Evolutionary conservation across 208 protist genomes (phyloP).

Genomic region (Leishmania aethiopica): DNA sequence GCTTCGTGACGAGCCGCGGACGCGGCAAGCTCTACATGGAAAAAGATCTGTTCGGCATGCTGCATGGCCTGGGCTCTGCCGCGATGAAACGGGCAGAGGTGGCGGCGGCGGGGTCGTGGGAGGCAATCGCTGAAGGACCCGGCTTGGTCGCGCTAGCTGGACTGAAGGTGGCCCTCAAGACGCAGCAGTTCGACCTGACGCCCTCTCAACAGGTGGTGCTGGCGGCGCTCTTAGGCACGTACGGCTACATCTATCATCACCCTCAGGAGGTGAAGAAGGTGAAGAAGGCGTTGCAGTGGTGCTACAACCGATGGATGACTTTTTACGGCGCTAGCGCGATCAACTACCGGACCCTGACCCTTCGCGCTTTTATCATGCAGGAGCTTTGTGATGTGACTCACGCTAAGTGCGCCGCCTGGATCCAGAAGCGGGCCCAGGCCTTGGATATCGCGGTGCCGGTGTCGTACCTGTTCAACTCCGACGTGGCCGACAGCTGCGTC

Average conservation of each 20-base stretch:
- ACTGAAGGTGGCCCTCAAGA: constrained; percentile 29
- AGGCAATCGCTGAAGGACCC: constrained; percentile 48
- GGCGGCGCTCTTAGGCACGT: constrained; percentile 44
- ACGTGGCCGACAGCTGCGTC: constrained; percentile 17
- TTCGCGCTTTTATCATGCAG: constrained; percentile 61
- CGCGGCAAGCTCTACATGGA: constrained; percentile 26
- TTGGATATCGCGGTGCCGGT: constrained; percentile 48
- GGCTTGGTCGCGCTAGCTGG: constrained; percentile 34
- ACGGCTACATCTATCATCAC: constrained; percentile 68
- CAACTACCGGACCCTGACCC: constrained; percentile 44
- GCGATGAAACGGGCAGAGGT: constrained; percentile 36
- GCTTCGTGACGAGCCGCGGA: constrained; percentile 45
- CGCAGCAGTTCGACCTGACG: constrained; percentile 35
- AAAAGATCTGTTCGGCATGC: constrained; percentile 25
- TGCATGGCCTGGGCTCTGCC: constrained; percentile 35
- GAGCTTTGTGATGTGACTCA: constrained; percentile 52
- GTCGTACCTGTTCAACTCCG: constrained; percentile 18
- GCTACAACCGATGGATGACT: constrained; percentile 55
- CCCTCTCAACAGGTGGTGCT: constrained; percentile 52
- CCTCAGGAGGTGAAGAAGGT: constrained; percentile 29
- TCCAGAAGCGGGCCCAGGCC: constrained; percentile 32
- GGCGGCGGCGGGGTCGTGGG: constrained; percentile 22
- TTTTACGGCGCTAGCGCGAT: constrained; percentile 43
- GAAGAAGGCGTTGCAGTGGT: constrained; percentile 50
- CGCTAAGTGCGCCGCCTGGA: constrained; percentile 33